phyloP scores from a whole-genome alignment of 352 stramenopile genomes.

The Thalassiosira mediterranea region DNA sequence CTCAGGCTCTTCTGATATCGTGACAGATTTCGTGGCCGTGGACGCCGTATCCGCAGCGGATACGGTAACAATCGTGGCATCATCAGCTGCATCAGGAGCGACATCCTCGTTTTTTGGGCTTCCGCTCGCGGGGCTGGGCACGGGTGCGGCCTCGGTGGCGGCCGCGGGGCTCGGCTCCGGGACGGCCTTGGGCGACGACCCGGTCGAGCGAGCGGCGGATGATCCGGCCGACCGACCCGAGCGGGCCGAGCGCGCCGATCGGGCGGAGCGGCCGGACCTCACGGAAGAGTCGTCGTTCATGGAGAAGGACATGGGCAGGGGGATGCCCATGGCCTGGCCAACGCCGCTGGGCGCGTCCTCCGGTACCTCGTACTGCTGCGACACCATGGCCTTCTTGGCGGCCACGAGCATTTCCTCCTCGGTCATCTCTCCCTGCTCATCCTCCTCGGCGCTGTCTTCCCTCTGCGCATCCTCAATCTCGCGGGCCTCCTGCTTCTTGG shows the following conservation, averaged over 20 bases:
- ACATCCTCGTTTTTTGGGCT: too few relatives aligned
- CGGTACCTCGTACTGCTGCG: slow-evolving; percentile 29
- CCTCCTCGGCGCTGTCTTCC: slow-evolving; percentile 19
- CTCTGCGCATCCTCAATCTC: slow-evolving; percentile 5
- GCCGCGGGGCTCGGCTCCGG: too few relatives aligned
- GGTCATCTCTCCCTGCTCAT: slow-evolving; percentile 10
- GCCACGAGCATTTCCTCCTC: slow-evolving; percentile 10
- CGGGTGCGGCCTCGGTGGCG: too few relatives aligned
- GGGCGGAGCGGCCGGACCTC: slow-evolving; percentile 6
- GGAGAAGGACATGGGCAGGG: slow-evolving; percentile 40
- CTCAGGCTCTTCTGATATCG: slow-evolving; percentile 5
- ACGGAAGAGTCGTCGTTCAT: slow-evolving; percentile 23
- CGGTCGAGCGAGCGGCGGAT: too few relatives aligned
- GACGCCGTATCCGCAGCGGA: neutral
- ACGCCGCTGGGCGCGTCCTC: slow-evolving; percentile 1
- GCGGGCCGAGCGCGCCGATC: neutral
- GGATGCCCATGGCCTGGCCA: slow-evolving; percentile 13
- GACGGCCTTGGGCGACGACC: too few relatives aligned
- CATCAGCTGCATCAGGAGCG: too few relatives aligned
- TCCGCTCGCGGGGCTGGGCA: too few relatives aligned
- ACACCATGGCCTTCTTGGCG: slow-evolving; percentile 7
- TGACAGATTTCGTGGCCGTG: neutral
- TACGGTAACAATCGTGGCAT: slow-evolving; percentile 4
- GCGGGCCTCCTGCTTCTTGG: slow-evolving; percentile 21
- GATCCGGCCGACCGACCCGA: neutral